These are phyloP conservation scores for Ogataea parapolymorpha DNA, from an alignment of 805 yeast species.

Conservation along the genomic window DNA sequence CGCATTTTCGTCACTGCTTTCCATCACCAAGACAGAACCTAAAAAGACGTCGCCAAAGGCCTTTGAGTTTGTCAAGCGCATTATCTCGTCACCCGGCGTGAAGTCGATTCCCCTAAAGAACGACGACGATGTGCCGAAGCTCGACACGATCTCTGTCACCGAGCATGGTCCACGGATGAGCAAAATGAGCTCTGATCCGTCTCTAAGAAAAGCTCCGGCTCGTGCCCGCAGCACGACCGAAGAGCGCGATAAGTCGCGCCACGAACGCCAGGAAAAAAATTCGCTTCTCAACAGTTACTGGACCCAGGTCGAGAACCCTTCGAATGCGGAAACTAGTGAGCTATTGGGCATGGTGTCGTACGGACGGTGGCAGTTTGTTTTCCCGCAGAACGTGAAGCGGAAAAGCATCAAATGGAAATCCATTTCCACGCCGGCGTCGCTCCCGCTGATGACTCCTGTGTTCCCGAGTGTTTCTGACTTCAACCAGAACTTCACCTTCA, in stretches of 20 bases:
- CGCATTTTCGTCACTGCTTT: slow-evolving; percentile 37
- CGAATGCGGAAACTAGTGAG: slow-evolving; percentile 57
- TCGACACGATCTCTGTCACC: slow-evolving; percentile 12
- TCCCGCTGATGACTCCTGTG: slow-evolving; percentile 76
- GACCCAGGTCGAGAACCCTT: slow-evolving; percentile 74
- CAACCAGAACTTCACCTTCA: slow-evolving; percentile 68
- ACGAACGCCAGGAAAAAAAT: slow-evolving; percentile 5
- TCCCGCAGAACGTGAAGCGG: slow-evolving; percentile 66
- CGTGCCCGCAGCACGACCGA: slow-evolving; percentile 6
- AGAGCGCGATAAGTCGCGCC: slow-evolving; percentile 6
- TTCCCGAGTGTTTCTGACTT: slow-evolving; percentile 74
- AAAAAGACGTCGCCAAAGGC: slow-evolving; percentile 24
- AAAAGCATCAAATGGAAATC: slow-evolving; percentile 89
- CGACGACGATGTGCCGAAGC: slow-evolving; percentile 20
- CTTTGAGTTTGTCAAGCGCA: slow-evolving; percentile 31
- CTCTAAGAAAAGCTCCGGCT: background rate
- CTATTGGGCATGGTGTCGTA: slow-evolving; percentile 55
- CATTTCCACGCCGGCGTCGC: slow-evolving; percentile 85
- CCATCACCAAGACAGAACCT: slow-evolving; percentile 30
- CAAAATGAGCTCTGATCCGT: slow-evolving; percentile 7
- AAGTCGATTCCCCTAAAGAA: slow-evolving; percentile 11
- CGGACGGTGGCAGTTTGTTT: slow-evolving; percentile 90
- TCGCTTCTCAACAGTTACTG: slow-evolving; percentile 39
- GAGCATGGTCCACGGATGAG: background rate
- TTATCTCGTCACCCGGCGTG: slow-evolving; percentile 29